phyloP scores from a whole-genome alignment of 2,329 filamentous ascomycete species.

The Basipetospora chlamydospora region DNA sequence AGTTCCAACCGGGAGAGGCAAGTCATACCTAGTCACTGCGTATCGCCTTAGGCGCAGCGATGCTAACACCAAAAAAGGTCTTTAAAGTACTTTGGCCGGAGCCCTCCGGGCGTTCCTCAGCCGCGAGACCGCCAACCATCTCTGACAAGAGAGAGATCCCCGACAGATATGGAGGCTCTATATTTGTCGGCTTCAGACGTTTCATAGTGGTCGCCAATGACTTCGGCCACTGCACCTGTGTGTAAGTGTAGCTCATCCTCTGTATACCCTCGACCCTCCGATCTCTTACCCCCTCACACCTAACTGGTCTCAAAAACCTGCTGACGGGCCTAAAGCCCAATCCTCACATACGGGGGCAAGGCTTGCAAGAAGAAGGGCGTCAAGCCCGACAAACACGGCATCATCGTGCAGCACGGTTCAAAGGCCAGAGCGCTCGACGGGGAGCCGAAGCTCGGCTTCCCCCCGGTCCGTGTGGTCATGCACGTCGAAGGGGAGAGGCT shows the following conservation, averaged over 20 bases:
- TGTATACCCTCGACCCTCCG: too few relatives aligned
- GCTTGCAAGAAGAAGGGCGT: conserved; percentile 39
- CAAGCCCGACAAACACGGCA: conserved; percentile 37
- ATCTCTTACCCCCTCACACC: too few relatives aligned
- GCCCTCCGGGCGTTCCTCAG: conserved; percentile 26
- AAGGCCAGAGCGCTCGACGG: conserved; percentile 18
- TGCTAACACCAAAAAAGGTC: conserved; percentile 21
- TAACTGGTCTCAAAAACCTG: too few relatives aligned
- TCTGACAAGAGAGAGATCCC: conserved; percentile 19
- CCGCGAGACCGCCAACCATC: conserved; percentile 16
- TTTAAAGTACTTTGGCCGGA: conserved; percentile 43
- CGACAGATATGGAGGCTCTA: conserved; percentile 20
- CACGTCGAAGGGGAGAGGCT: conserved; percentile 28
- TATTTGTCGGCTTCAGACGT: conserved; percentile 35
- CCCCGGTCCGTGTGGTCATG: conserved; percentile 29
- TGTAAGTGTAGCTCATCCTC: conserved; percentile 32
- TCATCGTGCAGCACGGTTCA: conserved; percentile 26
- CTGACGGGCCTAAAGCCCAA: too few relatives aligned
- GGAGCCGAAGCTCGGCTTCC: conserved; percentile 34
- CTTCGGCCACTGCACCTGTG: conserved; percentile 38
- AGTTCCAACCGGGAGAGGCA: conserved; percentile 27
- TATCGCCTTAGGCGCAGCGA: too few relatives aligned
- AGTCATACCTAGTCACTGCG: too few relatives aligned
- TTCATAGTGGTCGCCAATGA: conserved; percentile 40
- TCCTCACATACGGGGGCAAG: conserved; percentile 37